Conservation (phyloP, 192 early-diverging fungal species). For the Fimicolochytrium jonesii region DNA sequence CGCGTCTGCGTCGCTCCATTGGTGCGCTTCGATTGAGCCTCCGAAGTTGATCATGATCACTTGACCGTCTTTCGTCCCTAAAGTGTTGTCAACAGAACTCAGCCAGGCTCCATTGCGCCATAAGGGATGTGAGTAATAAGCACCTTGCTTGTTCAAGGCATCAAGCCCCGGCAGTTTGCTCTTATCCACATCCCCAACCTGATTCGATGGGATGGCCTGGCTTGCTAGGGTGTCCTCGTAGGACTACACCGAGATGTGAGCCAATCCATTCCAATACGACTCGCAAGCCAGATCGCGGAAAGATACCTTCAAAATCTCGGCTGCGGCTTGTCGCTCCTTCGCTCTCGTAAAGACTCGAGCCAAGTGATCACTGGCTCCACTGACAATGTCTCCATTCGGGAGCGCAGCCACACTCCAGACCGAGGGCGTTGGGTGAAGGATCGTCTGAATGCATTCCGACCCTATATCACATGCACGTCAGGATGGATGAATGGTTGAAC, state of each 20-base stretch:
- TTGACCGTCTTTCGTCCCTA: conserved; percentile 76
- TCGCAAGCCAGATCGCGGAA: neutral
- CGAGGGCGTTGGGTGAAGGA: conserved; percentile 81
- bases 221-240: conserved; percentile 29
- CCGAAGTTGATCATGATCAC: conserved; percentile 82
- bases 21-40: conserved; percentile 75
- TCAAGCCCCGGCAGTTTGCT: conserved; percentile 75
- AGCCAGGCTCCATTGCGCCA: too few relatives aligned
- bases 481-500: neutral
- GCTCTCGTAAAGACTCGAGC: conserved; percentile 77
- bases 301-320: conserved; percentile 35
- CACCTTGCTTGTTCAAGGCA: conserved; percentile 61
- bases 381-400: conserved; percentile 77
- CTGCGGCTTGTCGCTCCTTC: conserved; percentile 54
- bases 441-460: conserved; percentile 66
- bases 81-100: neutral
- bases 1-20: conserved; percentile 64
- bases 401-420: conserved; percentile 83
- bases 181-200: conserved; percentile 80
- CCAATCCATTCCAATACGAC: neutral
- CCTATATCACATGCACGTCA: conserved; percentile 35
- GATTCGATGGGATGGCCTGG: conserved; percentile 46
- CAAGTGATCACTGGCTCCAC: conserved; percentile 78
- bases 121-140: neutral
- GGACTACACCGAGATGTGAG: conserved; percentile 11